Evolutionary conservation across 495 filamentous ascomycete species (phyloP).

Genomic region (Penicillium atrosanguineum): DNA sequence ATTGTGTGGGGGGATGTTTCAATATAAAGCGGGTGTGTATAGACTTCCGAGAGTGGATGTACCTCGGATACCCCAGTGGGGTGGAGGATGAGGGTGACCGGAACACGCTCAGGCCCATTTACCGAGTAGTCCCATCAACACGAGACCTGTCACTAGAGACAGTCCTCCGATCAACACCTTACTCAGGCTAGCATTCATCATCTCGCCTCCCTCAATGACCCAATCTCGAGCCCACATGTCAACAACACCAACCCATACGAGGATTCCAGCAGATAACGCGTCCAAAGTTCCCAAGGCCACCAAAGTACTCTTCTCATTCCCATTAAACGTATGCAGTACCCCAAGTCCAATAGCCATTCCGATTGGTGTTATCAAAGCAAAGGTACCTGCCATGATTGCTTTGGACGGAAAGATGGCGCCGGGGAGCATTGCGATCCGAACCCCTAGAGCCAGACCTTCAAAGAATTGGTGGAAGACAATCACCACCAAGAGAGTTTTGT

Average conservation of each 20-base stretch:
- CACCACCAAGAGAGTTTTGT: constrained; percentile 69
- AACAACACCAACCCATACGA: constrained; percentile 46
- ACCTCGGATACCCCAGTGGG: too few relatives aligned
- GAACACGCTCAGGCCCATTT: constrained; percentile 39
- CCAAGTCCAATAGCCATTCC: constrained; percentile 48
- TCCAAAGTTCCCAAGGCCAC: constrained; percentile 43
- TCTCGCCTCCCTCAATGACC: constrained; percentile 42
- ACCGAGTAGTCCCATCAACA: constrained; percentile 42
- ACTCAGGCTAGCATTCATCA: constrained; percentile 31
- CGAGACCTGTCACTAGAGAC: constrained; percentile 33
- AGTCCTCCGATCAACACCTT: constrained; percentile 35
- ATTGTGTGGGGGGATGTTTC: too few relatives aligned
- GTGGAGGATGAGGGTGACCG: too few relatives aligned
- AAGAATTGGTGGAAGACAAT: constrained; percentile 69
- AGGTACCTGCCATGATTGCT: constrained; percentile 33
- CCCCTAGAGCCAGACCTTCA: constrained; percentile 72
- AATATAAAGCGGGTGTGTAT: too few relatives aligned
- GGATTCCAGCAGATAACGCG: constrained; percentile 45
- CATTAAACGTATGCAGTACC: constrained; percentile 40
- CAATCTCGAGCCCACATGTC: constrained; percentile 48
- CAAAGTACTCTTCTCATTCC: constrained; percentile 33
- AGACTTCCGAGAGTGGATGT: too few relatives aligned
- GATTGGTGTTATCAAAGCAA: constrained; percentile 44
- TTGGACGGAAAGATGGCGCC: constrained; percentile 41
- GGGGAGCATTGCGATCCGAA: constrained; percentile 69